Conservation (phyloP, 768 basidiomycete genomes). For the Russula virescens region DNA sequence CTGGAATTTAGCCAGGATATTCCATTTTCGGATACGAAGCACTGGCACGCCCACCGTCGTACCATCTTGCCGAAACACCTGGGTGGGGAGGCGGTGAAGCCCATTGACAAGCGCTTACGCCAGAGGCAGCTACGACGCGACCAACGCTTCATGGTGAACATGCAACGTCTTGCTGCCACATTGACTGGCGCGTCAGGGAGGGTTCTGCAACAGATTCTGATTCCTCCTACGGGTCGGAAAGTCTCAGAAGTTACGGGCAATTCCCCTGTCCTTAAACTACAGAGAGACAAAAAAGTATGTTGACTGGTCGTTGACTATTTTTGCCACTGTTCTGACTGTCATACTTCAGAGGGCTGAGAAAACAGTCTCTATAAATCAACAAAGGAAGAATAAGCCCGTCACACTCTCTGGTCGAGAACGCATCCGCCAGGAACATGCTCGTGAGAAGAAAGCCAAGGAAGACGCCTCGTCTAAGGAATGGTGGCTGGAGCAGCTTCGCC, state of each 20-base stretch:
- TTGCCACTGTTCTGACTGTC: not conserved
- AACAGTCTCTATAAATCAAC: slow-evolving; percentile 19
- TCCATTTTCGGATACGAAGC: slow-evolving; percentile 45
- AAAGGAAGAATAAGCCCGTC: slow-evolving; percentile 30
- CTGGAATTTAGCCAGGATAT: slow-evolving; percentile 38
- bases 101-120: slow-evolving; percentile 34
- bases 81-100: slow-evolving; percentile 40
- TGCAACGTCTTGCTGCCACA: slow-evolving; percentile 57
- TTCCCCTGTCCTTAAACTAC: not conserved
- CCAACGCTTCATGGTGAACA: slow-evolving; percentile 52
- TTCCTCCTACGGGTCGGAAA: slow-evolving; percentile 36
- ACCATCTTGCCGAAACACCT: slow-evolving; percentile 49
- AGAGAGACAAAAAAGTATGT: slow-evolving; percentile 2
- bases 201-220: slow-evolving; percentile 47
- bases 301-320: not conserved
- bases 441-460: slow-evolving; percentile 35
- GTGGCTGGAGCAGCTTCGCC: slow-evolving; percentile 47
- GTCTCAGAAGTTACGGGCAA: slow-evolving; percentile 12
- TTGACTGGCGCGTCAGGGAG: slow-evolving; percentile 58
- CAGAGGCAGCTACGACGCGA: slow-evolving; percentile 36
- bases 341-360: not conserved
- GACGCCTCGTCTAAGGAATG: slow-evolving; percentile 32
- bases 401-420: slow-evolving; percentile 35
- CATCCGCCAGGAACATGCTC: slow-evolving; percentile 41
- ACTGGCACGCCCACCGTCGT: slow-evolving; percentile 53